Evolutionary conservation across 495 filamentous ascomycete genomes (phyloP), one percentile per base, ranked within the genome.

Genomic region (Pseudoneurospora amorphoporcata): DNA sequence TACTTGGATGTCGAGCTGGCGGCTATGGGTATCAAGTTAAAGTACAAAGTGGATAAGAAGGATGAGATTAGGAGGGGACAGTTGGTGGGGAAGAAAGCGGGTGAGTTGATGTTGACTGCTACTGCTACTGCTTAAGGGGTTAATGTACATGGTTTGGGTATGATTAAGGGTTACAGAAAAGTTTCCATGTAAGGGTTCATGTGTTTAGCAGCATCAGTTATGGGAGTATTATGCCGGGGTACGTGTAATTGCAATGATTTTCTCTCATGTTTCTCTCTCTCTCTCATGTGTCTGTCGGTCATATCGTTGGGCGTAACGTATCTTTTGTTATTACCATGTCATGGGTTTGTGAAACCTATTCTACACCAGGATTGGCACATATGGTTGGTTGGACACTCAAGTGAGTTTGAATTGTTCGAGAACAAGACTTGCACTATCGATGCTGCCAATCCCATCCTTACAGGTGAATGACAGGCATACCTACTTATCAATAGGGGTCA

Each of bases 1-100:
- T 98, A 93, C 84, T 79, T 99, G 73, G 95, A 99, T 85, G 94
- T 97, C 7, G 95, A 99, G 80, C 83, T 99, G 74, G 92, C 93
- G 53, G 92, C 94, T 53, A 98, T 81, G 78, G 79, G 79, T 39
- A 77, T 80, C 16, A 81, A 81, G 70, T 39, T 81, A 53, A 81
- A 79, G 86, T 99, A 95, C 82, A 90, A 90, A 82, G 88, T 98
- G 40, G 89, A 86, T 68, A 89, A 87, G 61, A 84, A 82, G 75
- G 84, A 86, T 70, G 80, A 75, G 71, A 79, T 82, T 43, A 82
- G 82, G 70, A 82, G 81, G 73, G 82, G 84, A 3, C 82, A 79
- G n/a, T 69, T 84, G 72, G 53, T 65, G 7, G 6, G 29, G 6
- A 65, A 65, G 14, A 65, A 65, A 29, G 53, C 53, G 29, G 70